phyloP scores from a whole-genome alignment of 306 rosid species.

The Rosa persica region DNA sequence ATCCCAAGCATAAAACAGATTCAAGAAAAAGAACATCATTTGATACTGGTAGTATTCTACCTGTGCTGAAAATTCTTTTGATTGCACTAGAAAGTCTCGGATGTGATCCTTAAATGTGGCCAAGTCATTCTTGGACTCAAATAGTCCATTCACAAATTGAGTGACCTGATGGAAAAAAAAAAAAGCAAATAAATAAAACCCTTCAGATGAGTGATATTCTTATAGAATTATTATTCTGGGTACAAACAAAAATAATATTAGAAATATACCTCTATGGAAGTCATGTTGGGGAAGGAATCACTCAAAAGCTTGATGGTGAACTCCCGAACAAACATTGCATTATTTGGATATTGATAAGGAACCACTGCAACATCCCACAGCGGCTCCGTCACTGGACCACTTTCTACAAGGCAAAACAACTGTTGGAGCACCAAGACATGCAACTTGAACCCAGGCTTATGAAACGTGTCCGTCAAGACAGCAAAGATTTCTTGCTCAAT shows the following conservation, averaged over 20 bases:
- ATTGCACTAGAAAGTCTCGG: slow-evolving; percentile 88
- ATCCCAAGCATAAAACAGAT: background rate
- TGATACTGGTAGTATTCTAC: slow-evolving; percentile 31
- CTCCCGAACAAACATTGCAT: slow-evolving; percentile 74
- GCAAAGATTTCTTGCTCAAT: slow-evolving; percentile 95
- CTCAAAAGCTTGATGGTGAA: slow-evolving; percentile 89
- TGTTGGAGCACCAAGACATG: slow-evolving; percentile 98
- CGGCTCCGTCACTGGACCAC: slow-evolving; percentile 82
- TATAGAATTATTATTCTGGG: too few relatives aligned
- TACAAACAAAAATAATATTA: background rate
- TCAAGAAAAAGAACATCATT: background rate
- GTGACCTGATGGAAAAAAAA: slow-evolving; percentile 57
- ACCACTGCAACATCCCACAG: slow-evolving; percentile 78
- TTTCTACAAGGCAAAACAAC: slow-evolving; percentile 91
- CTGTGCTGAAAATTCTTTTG: slow-evolving; percentile 99
- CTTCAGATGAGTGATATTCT: slow-evolving; percentile 21
- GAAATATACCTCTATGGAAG: slow-evolving; percentile 68
- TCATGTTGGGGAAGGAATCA: slow-evolving; percentile 95
- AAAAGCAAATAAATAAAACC: background rate
- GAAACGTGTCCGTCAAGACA: slow-evolving; percentile 91
- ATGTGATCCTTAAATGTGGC: slow-evolving; percentile 76
- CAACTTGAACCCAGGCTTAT: slow-evolving; percentile 97
- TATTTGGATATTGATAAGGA: slow-evolving; percentile 61
- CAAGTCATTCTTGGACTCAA: slow-evolving; percentile 75
- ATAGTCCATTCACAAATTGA: slow-evolving; percentile 87